Evolutionary conservation across 371 early-diverging fungal species (phyloP), one percentile per base, ranked within the genome.

Genomic region (Apophysomyces trapeziformis): DNA sequence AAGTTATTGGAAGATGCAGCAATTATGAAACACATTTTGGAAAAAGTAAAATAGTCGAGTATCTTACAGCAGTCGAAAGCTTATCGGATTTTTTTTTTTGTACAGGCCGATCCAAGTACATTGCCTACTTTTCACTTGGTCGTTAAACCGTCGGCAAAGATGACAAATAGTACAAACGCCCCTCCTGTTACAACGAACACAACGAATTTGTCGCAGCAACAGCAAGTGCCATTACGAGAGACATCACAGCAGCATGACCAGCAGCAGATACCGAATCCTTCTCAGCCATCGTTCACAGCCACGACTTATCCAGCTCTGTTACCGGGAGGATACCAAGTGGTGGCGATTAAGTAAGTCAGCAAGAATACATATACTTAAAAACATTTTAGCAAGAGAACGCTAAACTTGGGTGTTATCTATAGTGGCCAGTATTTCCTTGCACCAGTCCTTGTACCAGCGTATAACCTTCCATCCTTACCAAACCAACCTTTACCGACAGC

Each of bases 391-490:
- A 26, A 26, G 32, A 26, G 32, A 2, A 26, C 32, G 2, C 32
- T 26, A 26, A 26, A 26, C 2, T 26, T 26, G 32, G 3, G 32
- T 26, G 32, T 26, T 1, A 26, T 36, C 5, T 54, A 11, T 68
- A 80, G 81, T 71, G 81, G 78, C 0, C 79, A 75, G 46, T 79
- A 74, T 39, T 79, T 76, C 58, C 74, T 79, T 39, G 79, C 76
- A 32, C 79, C 75, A 64, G 75, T 76, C 1, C 66, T 77, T 6
- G 71, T 71, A 2, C 67, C 74, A 0, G 54, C 76, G 44, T 5
- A 37, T 38, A 58, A 32, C 45, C 47, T 58, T 37, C 41, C 59
- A 18, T 14, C 64, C 50, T 36, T 26, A 32, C 61, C 38, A 57
- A 58, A 65, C 56, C 50, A 57, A 35, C n/a, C 69, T 65, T 13